Base-by-base conservation (phyloP, 805 yeast species). In the Hanseniaspora mollemarum region DNA sequence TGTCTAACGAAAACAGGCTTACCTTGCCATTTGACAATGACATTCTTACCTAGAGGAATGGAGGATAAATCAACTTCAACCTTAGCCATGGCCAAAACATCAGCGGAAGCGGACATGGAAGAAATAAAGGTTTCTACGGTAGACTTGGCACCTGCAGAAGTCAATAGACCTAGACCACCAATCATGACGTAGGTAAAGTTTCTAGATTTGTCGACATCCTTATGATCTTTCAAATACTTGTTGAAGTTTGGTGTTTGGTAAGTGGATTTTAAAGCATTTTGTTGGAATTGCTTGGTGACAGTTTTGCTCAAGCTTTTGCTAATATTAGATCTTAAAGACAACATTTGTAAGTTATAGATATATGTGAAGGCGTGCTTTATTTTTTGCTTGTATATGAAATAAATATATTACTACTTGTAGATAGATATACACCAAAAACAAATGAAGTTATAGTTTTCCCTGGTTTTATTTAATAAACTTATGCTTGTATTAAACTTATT, bases 1-100 rank as follows among this genome's bases (percentile, higher is more conserved):
- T 92, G 99, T 78, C 99, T 90, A 70, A 92, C 87, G 74, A 92
- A 92, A 59, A 92, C 96, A 58, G 99, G 99, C 77, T 92, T 92
- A 73, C 99, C 99, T 73, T 94, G 96, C 99, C 99, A 92, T 74
- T 92, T 92, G 60, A 92, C 95, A 65, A 92, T 86, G 58, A 92
- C 94, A 71, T 92, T 92, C 77, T 90, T 90, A 71, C 97, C 97
- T 68, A 82, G 87, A 63, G 99, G 99, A 58, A 92, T 87, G 56
- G 86, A 83, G 53, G 82, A 79, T 63, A 92, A 80, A 68, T 85
- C 88, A 60, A 92, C 96, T 76, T 92, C 98, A 62, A 90, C 96
- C 75, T 92, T 92, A 62, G 99, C 98, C 95, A 92, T 82, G 55
- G 98, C 98, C 73, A 92, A 78, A 54, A 92, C 95, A 75, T 92